Conservation (phyloP, 83 land plant genomes). For the Picea mariana region DNA sequence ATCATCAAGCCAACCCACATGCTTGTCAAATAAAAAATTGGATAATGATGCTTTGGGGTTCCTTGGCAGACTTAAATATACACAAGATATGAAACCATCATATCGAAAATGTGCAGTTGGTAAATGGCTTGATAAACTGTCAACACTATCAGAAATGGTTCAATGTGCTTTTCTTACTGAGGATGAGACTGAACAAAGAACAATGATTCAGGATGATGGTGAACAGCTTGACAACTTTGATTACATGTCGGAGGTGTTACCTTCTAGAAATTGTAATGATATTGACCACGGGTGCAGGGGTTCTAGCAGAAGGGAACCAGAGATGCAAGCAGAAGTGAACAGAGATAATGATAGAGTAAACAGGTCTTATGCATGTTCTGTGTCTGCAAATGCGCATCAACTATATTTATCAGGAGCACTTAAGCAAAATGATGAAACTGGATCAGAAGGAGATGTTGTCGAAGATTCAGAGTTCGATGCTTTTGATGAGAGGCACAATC, state of each 20-base stretch:
- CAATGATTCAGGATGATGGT: neutral
- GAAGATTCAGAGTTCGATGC: too few relatives aligned
- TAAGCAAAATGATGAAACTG: neutral
- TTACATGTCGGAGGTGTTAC: neutral
- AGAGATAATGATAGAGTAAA: conserved; percentile 15
- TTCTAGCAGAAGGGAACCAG: conserved; percentile 21
- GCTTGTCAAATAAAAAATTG: conserved; percentile 21
- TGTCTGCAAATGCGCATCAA: conserved; percentile 27
- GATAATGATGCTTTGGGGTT: conserved; percentile 16
- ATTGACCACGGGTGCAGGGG: conserved; percentile 16
- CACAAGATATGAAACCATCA: conserved; percentile 16
- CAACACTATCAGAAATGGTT: conserved; percentile 42
- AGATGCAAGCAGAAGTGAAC: conserved; percentile 12
- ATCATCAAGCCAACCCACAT: neutral
- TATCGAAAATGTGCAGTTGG: conserved; percentile 20
- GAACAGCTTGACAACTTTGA: neutral
- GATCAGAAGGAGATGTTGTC: neutral
- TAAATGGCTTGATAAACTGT: conserved; percentile 21
- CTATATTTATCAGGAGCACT: neutral
- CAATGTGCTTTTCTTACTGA: conserved; percentile 40
- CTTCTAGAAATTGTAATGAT: conserved; percentile 20
- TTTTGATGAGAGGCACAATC: too few relatives aligned
- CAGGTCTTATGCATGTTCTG: conserved; percentile 3
- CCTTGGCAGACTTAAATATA: neutral
- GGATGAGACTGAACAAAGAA: conserved; percentile 22